Percentiles rank a stretch among this genome's conserved stretches.
These are phyloP conservation scores for Chaetoceros tenuissimus DNA, from an alignment of 108 stramenopile genomes.

Conservation along the genomic window DNA sequence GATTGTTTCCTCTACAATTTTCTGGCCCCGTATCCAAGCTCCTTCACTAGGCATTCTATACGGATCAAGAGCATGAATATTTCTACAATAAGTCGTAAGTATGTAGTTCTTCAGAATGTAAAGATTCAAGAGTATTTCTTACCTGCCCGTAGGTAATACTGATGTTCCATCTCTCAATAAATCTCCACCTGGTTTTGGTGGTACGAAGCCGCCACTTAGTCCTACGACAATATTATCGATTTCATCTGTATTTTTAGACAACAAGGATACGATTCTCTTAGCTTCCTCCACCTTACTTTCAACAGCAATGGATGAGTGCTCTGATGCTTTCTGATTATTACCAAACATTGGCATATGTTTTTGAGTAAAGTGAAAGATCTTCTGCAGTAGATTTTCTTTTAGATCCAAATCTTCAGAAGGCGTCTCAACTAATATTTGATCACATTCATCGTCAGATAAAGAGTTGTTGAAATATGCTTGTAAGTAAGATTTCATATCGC, in stretches of 20 bases:
- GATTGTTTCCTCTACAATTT: slow-evolving; percentile 65
- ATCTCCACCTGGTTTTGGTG: slow-evolving; percentile 70
- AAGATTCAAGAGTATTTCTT: too few relatives aligned
- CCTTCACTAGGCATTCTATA: slow-evolving; percentile 78
- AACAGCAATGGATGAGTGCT: slow-evolving; percentile 6
- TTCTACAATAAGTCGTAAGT: too few relatives aligned
- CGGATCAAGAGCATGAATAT: slow-evolving; percentile 80
- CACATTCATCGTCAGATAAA: slow-evolving; percentile 35
- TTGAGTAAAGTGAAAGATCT: too few relatives aligned
- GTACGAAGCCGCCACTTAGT: slow-evolving; percentile 63
- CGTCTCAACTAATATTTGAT: slow-evolving; percentile 11
- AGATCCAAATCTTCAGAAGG: not conserved
- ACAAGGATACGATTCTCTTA: slow-evolving; percentile 36
- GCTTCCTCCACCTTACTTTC: slow-evolving; percentile 34
- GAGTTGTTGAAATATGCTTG: slow-evolving; percentile 46
- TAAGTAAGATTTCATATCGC: slow-evolving; percentile 47
- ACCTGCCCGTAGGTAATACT: slow-evolving; percentile 77
- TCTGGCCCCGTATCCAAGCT: slow-evolving; percentile 66
- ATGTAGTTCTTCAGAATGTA: not conserved
- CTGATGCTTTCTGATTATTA: slow-evolving; percentile 6
- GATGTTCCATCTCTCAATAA: slow-evolving; percentile 61
- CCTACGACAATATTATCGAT: slow-evolving; percentile 48
- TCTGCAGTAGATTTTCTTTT: not conserved
- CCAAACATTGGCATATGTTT: slow-evolving; percentile 8
- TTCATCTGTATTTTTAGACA: slow-evolving; percentile 60